phyloP scores from a whole-genome alignment of 495 filamentous ascomycete species.

The Penicillium parvum region DNA sequence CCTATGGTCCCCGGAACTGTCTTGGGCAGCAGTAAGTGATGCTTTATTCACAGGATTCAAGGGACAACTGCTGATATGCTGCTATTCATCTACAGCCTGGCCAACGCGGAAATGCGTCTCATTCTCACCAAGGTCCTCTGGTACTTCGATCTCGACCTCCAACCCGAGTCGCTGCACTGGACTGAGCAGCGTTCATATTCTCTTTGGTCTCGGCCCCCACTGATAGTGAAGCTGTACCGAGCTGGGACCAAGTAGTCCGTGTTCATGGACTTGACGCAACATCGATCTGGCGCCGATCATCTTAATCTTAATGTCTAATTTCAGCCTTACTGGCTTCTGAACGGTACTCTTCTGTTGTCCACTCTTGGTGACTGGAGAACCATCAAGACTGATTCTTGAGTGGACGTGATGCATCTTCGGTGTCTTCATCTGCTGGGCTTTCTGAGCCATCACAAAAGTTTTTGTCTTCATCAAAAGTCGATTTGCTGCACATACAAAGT shows the following conservation, averaged over 20 bases:
- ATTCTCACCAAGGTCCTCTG: conserved; percentile 48
- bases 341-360: no score
- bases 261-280: no score
- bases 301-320: no score
- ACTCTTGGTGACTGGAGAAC: no score
- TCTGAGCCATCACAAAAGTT: no score
- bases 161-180: conserved; percentile 31
- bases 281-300: no score
- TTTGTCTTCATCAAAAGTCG: no score
- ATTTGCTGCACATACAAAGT: no score
- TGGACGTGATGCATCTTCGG: no score
- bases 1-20: conserved; percentile 38
- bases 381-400: no score
- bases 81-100: conserved; percentile 28
- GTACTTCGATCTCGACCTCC: conserved; percentile 47
- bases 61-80: background rate
- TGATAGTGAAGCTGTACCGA: conserved; percentile 11
- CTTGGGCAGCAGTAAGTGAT: conserved; percentile 32
- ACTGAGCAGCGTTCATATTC: conserved; percentile 37
- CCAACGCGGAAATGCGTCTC: conserved; percentile 50
- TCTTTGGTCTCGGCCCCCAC: conserved; percentile 25
- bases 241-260: background rate
- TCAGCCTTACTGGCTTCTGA: no score
- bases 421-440: no score
- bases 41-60: background rate